Evolutionary conservation across 768 basidiomycete species (phyloP), one percentile per base, ranked within the genome.

Genomic region (Chiua virens): DNA sequence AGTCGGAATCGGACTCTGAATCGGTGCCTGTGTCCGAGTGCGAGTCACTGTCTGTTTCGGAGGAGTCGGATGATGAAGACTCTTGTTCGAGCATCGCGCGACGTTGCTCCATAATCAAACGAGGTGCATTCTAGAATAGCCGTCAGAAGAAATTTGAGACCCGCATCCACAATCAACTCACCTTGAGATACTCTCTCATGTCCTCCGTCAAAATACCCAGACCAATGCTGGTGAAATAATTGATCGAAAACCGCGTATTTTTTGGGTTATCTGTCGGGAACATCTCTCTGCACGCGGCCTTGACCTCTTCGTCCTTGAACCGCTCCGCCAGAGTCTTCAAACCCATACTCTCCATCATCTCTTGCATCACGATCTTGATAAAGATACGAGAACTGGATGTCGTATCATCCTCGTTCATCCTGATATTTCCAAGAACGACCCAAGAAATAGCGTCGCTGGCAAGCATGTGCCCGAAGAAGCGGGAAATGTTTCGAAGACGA

Each of bases 251-350:
- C 47, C 97, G 81, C 1, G 97, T 98, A 64, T 98, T 89, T 72
- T 96, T 97, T 1, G 97, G 97, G 53, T 94, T 85, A 70, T 98
- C 95, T 72, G 86, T 81, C 0, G 97, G 97, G 85, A 98, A 98
- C 87, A 99, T 90, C 37, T 83, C 83, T 40, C 74, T 76, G 66
- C 88, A 91, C 3, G 81, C 82, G 23, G 75, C 72, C 65, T 75
- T 83, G 41, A 98, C 75, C 59, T 93, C 90, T 8, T 88, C 83
- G 51, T 97, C 93, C 69, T 85, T 85, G 74, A 99, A 95, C 46
- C 97, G 75, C 68, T 94, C 92, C 9, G 85, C 84, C n/a, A 98
- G 73, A 32, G 68, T 78, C 68, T 91, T 90, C 64, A 97, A 66
- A 3, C 97, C 96, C 86, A 98, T 87, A 43, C 83, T 81, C 75